Base-by-base conservation (phyloP, 306 rosid species). In the Vigna trinervia region DNA sequence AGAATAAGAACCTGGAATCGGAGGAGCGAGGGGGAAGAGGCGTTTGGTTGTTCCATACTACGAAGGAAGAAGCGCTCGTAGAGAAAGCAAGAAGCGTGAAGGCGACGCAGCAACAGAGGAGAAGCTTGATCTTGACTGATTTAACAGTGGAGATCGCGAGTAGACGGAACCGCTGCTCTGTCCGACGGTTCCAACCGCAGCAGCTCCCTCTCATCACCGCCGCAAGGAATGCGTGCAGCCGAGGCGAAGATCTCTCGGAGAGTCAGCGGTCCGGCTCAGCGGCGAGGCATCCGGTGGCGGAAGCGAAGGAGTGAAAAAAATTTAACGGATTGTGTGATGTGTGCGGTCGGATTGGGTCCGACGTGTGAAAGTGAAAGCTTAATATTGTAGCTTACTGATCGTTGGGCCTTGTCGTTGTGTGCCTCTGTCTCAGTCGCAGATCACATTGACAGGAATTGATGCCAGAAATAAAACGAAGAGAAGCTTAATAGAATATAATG, bases 101-200 rank as follows among this genome's bases (percentile, higher is more conserved):
- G 4, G 78, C 90, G 73, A 92, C 83, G 85, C 96, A 92, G 41
- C 83, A 81, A 32, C 80, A 87, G 17, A 92, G 88, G 5, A 89
- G 78, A 81, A 92, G 85, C 88, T 89, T 89, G 88, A 95, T 88
- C 92, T 71, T 95, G 39, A 76, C 46, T 36, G 98, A 93, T 90
- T 90, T 92, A 46, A 88, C 80, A 46, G 93, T 77, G 43, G 85
- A 87, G 84, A 88, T 78, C 75, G 87, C 76, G 43, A 85, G 65
- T 75, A 82, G 85, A 71, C 94, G 91, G 73, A 88, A 84, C 89
- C 91, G 83, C 86, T 83, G 96, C 39, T 86, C 84, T 63, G 81
- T 79, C 75, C 97, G 90, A 76, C 97, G 97, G 77, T 88, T 87
- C 78, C 86, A 79, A 56, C 82, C 82, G 78, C 80, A 82, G 78